Percentiles rank a stretch among this genome's conserved stretches.
Evolutionary conservation across 345 rosid genomes (phyloP).

Genomic region (Gossypium turneri): DNA sequence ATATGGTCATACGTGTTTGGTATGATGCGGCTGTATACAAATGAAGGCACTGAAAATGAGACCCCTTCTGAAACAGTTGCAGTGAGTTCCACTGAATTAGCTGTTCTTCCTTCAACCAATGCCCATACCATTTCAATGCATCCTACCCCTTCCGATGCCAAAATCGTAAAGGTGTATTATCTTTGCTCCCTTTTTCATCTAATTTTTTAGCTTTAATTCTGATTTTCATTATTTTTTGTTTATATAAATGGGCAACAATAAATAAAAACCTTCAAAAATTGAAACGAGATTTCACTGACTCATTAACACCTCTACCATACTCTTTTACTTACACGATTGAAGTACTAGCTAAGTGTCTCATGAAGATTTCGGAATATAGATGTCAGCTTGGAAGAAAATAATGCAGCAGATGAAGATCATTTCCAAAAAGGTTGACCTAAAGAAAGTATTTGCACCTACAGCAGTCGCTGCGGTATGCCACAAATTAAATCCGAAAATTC

Average conservation of each 20-base stretch:
- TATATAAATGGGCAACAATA: too few species aligned
- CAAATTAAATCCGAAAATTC: background rate
- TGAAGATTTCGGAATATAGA: background rate
- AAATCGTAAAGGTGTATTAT: background rate
- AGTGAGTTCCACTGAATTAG: background rate
- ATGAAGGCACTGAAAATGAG: constrained; percentile 12
- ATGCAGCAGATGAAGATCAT: background rate
- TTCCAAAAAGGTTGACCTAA: constrained; percentile 10
- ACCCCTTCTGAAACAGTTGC: background rate
- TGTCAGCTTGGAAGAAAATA: constrained; percentile 2
- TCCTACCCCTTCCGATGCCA: background rate
- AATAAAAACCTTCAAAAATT: too few species aligned
- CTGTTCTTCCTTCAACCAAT: background rate
- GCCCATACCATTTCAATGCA: background rate
- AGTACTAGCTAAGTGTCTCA: too few species aligned
- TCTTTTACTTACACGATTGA: too few species aligned
- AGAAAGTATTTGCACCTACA: constrained; percentile 23
- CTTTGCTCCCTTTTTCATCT: background rate
- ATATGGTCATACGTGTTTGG: constrained; percentile 64
- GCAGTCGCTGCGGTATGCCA: constrained; percentile 30
- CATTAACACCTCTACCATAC: too few species aligned
- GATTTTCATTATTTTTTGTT: too few species aligned
- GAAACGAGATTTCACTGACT: too few species aligned
- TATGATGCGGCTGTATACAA: constrained; percentile 43
- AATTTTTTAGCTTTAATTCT: background rate